Evolutionary conservation across 2,329 filamentous ascomycete species (phyloP).

Genomic region (Diaporthe citriasiana): DNA sequence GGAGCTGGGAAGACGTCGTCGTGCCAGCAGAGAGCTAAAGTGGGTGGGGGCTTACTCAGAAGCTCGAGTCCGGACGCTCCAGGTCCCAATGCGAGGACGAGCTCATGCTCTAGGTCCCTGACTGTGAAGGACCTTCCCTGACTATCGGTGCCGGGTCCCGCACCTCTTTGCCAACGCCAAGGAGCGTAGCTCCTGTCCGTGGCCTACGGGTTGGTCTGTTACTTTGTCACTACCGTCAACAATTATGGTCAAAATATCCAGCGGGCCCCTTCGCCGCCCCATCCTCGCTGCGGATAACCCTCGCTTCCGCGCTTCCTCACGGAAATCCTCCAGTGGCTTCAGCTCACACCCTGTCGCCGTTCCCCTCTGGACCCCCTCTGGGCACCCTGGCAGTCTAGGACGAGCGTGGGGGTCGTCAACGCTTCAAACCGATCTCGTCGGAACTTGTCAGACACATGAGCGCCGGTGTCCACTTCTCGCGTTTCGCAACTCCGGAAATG

Average conservation of each 20-base stretch:
- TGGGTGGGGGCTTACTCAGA: slow-evolving; percentile 41
- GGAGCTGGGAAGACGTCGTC: slow-evolving; percentile 38
- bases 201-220: not conserved
- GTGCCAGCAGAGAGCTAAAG: slow-evolving; percentile 38
- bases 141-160: slow-evolving; percentile 10
- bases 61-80: slow-evolving; percentile 24
- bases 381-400: not conserved
- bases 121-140: not conserved
- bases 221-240: slow-evolving; percentile 20
- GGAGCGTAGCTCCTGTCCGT: slow-evolving; percentile 20
- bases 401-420: slow-evolving; percentile 26
- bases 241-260: slow-evolving; percentile 32
- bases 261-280: slow-evolving; percentile 11
- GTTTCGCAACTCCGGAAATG: slow-evolving; percentile 41
- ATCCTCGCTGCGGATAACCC: slow-evolving; percentile 3
- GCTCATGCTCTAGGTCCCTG: not conserved
- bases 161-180: slow-evolving; percentile 27
- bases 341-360: not conserved
- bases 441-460: slow-evolving; percentile 33
- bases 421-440: slow-evolving; percentile 37
- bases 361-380: slow-evolving; percentile 11
- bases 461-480: slow-evolving; percentile 42
- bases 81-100: slow-evolving; percentile 27
- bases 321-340: slow-evolving; percentile 3
- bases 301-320: slow-evolving; percentile 21